Percentiles rank a stretch among this genome's conserved stretches.
Conservation (phyloP, 108 stramenopile species). For the Nitzschia palea region DNA sequence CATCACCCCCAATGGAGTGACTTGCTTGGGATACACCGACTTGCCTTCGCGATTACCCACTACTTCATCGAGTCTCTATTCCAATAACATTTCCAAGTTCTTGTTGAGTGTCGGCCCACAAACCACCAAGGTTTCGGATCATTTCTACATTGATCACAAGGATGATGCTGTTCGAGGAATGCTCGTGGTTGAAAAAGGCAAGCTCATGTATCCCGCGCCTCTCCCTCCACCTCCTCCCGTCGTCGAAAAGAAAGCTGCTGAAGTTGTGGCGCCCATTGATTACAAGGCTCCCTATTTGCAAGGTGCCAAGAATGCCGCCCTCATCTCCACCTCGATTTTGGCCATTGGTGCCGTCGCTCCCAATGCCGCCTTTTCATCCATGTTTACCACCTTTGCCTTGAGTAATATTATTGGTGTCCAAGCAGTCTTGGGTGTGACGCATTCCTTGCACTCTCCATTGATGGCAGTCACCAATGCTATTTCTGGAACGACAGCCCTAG, state of each 20-base stretch:
- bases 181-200: conserved; percentile 88
- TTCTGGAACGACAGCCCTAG: conserved; percentile 97
- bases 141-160: conserved; percentile 87
- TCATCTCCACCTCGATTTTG: conserved; percentile 75
- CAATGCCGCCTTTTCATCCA: conserved; percentile 88
- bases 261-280: conserved; percentile 56
- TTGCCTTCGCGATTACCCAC: conserved; percentile 95
- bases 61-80: conserved; percentile 89
- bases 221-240: conserved; percentile 73
- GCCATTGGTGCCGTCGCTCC: conserved; percentile 88
- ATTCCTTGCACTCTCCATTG: conserved; percentile 96
- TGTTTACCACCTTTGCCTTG: conserved; percentile 97
- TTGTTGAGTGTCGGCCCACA: conserved; percentile 88
- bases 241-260: conserved; percentile 51
- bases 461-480: conserved; percentile 99
- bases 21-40: conserved; percentile 98
- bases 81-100: conserved; percentile 99
- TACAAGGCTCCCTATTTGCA: conserved; percentile 73
- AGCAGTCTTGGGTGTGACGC: conserved; percentile 95
- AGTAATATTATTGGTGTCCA: conserved; percentile 94
- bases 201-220: conserved; percentile 91
- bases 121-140: conserved; percentile 75
- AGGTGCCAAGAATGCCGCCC: conserved; percentile 71
- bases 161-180: conserved; percentile 96
- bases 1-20: conserved; percentile 89